phyloP scores from a whole-genome alignment of 345 rosid species.

The Dimocarpus longan region DNA sequence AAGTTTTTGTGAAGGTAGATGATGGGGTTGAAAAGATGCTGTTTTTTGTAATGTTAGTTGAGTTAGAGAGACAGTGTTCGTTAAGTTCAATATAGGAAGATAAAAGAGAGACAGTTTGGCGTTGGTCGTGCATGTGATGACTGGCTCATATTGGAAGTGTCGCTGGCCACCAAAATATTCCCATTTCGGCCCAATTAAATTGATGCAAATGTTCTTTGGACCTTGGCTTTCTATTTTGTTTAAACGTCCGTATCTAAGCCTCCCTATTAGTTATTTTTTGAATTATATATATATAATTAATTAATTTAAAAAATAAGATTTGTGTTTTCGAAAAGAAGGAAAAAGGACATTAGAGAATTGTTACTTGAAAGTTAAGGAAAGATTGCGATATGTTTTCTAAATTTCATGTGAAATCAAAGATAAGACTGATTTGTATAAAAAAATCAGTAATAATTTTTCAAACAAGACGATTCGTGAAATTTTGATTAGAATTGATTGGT shows the following conservation, averaged over 20 bases:
- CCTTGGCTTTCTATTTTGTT: background rate
- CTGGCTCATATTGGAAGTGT: constrained; percentile 37
- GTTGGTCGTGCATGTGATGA: background rate
- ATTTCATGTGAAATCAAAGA: too few relatives aligned
- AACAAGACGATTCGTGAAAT: too few relatives aligned
- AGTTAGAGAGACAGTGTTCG: background rate
- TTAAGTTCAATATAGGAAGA: constrained; percentile 2
- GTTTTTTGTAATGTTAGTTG: background rate
- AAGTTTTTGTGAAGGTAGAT: constrained; percentile 1
- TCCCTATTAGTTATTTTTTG: too few relatives aligned
- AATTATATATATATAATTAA: too few relatives aligned
- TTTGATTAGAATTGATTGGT: too few relatives aligned
- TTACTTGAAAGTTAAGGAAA: too few relatives aligned
- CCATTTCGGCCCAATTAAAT: background rate
- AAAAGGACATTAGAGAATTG: too few relatives aligned
- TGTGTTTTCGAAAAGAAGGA: too few relatives aligned
- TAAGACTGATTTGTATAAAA: too few relatives aligned
- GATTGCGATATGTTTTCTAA: too few relatives aligned
- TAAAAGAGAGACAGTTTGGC: background rate
- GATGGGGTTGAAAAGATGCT: constrained; percentile 5
- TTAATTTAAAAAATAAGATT: too few relatives aligned
- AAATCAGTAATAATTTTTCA: too few relatives aligned
- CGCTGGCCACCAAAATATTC: constrained; percentile 25
- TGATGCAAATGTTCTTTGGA: constrained; percentile 2
- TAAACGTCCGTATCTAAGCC: background rate